phyloP scores from a whole-genome alignment of 371 early-diverging fungal genomes.

The Nematocida minor region DNA sequence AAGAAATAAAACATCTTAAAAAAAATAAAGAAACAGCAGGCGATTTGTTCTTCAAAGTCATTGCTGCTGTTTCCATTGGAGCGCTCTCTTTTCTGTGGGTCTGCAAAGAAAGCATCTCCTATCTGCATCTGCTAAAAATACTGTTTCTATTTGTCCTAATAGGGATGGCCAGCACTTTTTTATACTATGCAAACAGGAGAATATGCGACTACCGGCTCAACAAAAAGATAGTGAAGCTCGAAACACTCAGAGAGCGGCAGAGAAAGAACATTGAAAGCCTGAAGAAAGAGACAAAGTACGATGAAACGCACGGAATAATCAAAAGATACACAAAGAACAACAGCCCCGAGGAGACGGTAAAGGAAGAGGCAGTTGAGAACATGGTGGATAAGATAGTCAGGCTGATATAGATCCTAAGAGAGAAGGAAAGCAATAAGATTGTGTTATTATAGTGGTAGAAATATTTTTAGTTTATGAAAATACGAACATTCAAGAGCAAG shows the following conservation, averaged over 20 bases:
- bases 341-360: background rate
- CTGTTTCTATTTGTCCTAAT: background rate
- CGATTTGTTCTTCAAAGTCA: constrained; percentile 36
- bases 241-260: background rate
- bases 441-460: background rate
- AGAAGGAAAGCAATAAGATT: background rate
- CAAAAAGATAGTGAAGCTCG: constrained; percentile 23
- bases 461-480: constrained; percentile 27
- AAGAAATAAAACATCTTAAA: constrained; percentile 14
- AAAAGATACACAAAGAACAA: constrained; percentile 17
- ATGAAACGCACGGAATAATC: constrained; percentile 43
- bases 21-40: background rate
- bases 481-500: constrained; percentile 5
- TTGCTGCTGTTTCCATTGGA: constrained; percentile 18
- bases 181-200: background rate
- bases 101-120: constrained; percentile 54
- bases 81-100: constrained; percentile 54
- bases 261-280: constrained; percentile 12
- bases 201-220: constrained; percentile 19
- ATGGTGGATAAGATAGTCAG: constrained; percentile 35
- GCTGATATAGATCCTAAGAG: constrained; percentile 10
- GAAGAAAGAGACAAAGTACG: constrained; percentile 35
- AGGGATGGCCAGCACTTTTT: constrained; percentile 17
- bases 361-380: constrained; percentile 34
- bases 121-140: constrained; percentile 35